phyloP scores from a whole-genome alignment of 805 yeast genomes.

The Ogataea dorogensis region DNA sequence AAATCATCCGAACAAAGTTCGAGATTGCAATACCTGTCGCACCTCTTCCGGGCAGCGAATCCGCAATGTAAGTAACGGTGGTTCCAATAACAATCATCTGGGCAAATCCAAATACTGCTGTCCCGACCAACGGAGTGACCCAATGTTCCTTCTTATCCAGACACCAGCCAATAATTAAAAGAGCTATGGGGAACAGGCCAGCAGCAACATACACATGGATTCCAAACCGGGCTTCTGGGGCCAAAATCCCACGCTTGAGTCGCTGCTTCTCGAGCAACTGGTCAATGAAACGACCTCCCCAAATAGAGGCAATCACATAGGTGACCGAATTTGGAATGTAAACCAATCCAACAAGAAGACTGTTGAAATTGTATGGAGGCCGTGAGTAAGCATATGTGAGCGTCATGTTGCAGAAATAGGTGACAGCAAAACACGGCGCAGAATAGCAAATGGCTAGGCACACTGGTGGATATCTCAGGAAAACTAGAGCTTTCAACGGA shows the following conservation, averaged over 20 bases:
- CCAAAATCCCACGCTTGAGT: slow-evolving; percentile 58
- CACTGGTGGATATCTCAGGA: slow-evolving; percentile 74
- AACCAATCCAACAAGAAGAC: slow-evolving; percentile 67
- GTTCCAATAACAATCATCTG: slow-evolving; percentile 83
- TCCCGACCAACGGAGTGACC: slow-evolving; percentile 79
- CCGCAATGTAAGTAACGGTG: slow-evolving; percentile 77
- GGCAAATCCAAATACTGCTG: slow-evolving; percentile 78
- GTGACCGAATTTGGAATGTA: slow-evolving; percentile 84
- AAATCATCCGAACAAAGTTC: slow-evolving; percentile 66
- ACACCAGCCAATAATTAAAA: slow-evolving; percentile 82
- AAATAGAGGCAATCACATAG: slow-evolving; percentile 70
- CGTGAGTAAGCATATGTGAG: slow-evolving; percentile 60
- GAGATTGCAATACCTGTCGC: slow-evolving; percentile 87
- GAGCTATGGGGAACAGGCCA: slow-evolving; percentile 56
- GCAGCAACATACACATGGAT: slow-evolving; percentile 71
- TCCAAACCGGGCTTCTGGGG: slow-evolving; percentile 78
- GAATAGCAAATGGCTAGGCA: slow-evolving; percentile 62
- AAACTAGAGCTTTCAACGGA: slow-evolving; percentile 61
- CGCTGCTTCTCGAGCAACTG: slow-evolving; percentile 48
- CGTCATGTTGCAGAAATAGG: slow-evolving; percentile 75
- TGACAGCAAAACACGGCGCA: slow-evolving; percentile 65
- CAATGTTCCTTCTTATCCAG: slow-evolving; percentile 63
- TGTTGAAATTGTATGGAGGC: slow-evolving; percentile 66
- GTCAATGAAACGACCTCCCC: slow-evolving; percentile 83
- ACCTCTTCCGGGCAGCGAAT: slow-evolving; percentile 81